phyloP scores from a whole-genome alignment of 2,329 filamentous ascomycete species.

The Verruconis gallopava region DNA sequence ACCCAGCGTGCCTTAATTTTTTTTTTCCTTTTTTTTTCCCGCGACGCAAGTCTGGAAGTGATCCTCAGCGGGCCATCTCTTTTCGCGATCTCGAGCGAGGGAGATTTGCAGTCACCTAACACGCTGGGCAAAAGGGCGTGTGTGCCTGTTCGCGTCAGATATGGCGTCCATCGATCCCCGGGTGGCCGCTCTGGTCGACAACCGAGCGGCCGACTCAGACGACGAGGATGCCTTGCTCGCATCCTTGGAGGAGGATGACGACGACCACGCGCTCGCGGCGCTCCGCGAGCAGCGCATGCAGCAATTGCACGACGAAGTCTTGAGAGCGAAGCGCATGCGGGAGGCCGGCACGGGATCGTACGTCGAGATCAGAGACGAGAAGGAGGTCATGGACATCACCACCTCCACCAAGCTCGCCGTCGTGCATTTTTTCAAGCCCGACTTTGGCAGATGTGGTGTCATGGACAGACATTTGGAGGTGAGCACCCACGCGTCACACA shows the following conservation, averaged over 20 bases:
- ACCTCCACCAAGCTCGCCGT: constrained; percentile 44
- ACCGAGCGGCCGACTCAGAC: constrained; percentile 26
- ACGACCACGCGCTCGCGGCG: constrained; percentile 38
- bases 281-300: constrained; percentile 46
- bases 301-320: constrained; percentile 43
- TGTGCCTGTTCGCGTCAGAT: neutral
- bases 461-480: constrained; percentile 48
- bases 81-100: no score
- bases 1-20: no score
- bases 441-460: constrained; percentile 47
- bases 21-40: no score
- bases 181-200: constrained; percentile 38
- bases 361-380: constrained; percentile 44
- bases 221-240: constrained; percentile 50
- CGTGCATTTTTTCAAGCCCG: constrained; percentile 51
- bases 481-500: no score
- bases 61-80: no score
- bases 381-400: constrained; percentile 46
- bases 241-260: constrained; percentile 40
- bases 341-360: constrained; percentile 40
- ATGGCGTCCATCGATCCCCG: constrained; percentile 31
- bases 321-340: constrained; percentile 38
- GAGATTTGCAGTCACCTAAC: no score
- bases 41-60: no score
- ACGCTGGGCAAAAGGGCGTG: neutral